Percentiles rank a stretch among this genome's conserved stretches.
Conservation (phyloP, 2,329 filamentous ascomycete genomes). For the Fusarium begoniae region DNA sequence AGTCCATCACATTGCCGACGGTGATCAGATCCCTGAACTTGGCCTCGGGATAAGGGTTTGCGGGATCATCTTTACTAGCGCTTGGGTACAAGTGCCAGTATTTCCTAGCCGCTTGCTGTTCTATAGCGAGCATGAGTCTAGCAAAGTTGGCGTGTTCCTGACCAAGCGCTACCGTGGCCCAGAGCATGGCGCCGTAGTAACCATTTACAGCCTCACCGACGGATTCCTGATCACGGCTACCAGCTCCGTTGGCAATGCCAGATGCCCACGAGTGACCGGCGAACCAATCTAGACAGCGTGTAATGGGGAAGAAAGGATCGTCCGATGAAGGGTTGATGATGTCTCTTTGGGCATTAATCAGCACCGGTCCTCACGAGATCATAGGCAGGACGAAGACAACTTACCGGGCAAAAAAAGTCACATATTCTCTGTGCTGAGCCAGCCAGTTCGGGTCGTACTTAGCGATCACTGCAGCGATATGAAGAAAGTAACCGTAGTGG, state of each 20-base stretch:
- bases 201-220: background rate
- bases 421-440: background rate
- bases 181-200: background rate
- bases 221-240: background rate
- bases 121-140: background rate
- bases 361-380: background rate
- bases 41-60: background rate
- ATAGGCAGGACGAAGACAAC: rapidly evolving
- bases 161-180: background rate
- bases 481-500: background rate
- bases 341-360: background rate
- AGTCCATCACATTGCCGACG: background rate
- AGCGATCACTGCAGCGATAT: background rate
- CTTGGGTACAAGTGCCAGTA: background rate
- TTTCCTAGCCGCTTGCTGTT: background rate
- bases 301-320: background rate
- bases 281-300: background rate
- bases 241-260: background rate
- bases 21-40: background rate
- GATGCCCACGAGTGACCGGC: background rate
- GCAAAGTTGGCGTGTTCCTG: background rate
- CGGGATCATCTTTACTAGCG: background rate
- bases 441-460: background rate
- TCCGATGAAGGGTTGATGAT: background rate
- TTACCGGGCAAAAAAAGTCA: background rate